Conservation (phyloP, 345 rosid genomes). For the Lepidium aucheri region DNA sequence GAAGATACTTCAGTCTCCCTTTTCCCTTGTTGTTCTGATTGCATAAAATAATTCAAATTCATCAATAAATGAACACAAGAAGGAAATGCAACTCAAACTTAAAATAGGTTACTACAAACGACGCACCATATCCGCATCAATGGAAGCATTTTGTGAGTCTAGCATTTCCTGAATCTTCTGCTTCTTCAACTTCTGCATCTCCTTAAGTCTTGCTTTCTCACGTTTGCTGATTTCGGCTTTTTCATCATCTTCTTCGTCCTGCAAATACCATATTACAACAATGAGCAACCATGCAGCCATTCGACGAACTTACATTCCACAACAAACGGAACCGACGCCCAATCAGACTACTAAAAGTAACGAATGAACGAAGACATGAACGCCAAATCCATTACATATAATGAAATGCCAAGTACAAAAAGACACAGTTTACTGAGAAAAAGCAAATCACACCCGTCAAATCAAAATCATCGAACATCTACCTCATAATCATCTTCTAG, state of each 20-base stretch:
- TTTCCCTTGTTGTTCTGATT: conserved; percentile 74
- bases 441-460: not conserved
- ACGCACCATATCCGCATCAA: conserved; percentile 89
- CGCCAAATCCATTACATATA: not conserved
- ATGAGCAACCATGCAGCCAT: not conserved
- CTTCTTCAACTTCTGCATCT: conserved; percentile 83
- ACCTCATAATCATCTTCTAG: conserved; percentile 32
- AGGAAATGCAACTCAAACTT: not conserved
- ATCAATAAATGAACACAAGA: not conserved
- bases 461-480: conserved; percentile 1
- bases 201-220: conserved; percentile 77
- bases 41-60: not conserved
- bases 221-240: conserved; percentile 63
- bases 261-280: not conserved
- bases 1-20: conserved; percentile 83
- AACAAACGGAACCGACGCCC: not conserved
- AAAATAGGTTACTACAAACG: not conserved
- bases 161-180: conserved; percentile 91
- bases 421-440: not conserved
- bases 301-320: not conserved
- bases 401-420: not conserved
- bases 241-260: conserved; percentile 45
- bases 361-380: not conserved
- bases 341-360: not conserved
- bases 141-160: conserved; percentile 83